Base-by-base conservation (phyloP, 306 rosid species). In the Mucuna pruriens region DNA sequence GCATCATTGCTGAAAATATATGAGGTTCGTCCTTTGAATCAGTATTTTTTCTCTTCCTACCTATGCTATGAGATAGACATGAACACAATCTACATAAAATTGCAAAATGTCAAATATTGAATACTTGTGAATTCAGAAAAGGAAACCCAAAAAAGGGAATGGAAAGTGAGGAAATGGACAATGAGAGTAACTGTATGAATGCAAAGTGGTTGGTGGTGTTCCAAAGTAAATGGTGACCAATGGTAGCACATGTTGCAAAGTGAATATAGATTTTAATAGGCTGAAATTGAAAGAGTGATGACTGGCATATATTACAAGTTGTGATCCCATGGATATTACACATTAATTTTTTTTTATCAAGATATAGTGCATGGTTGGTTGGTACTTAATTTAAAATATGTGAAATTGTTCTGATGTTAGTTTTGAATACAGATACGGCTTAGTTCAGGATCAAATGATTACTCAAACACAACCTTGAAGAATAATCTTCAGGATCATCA, bases 1-100 rank as follows among this genome's bases (percentile, higher is more conserved):
- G 91, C 89, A 54, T 76, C 92, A 19, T 79, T 94, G 83, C 90
- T 94, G 16, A 77, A 86, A 25, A 79, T 54, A 46, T 92, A 87
- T 48, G 86, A 94, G 97, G 98, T 94, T 84, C 23, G 92, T 87
- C 23, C 34, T 34, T 19, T 25, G 25, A 52, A 72, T 22, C 25
- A 34, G 6, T 75, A 4, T 80, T 54, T 61, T 61, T 68, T 16
- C 36, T 75, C 62, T 44, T 61, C 12, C 57, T 31, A 34, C 20
- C 80, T 69, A 7, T 54, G 17, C 54, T 75, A 17, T 7, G 44
- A 61, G 17, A 25, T 9, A 19, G 51, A 16, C 33, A 11, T 19
- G 34, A 71, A 57, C 71, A 57, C 48, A 78, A 65, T 26, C 12
- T 16, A 12, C 42, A 51, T 74, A 74, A 82, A 72, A 49, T 66